Evolutionary conservation across 148 eudicot species (phyloP).

Genomic region (Rheum nobile): DNA sequence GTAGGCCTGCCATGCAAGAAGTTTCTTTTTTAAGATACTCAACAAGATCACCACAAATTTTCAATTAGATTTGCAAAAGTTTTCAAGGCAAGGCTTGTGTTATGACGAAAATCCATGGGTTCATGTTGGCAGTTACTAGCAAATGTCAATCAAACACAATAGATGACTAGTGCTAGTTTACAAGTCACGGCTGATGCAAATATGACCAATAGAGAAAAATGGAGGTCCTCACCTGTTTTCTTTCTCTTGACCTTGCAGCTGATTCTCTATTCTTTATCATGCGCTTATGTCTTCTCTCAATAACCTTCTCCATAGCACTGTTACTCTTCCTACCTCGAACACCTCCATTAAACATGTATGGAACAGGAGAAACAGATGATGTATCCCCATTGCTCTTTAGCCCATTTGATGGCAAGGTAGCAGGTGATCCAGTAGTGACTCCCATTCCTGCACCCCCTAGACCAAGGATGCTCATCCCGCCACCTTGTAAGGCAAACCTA

Average conservation of each 20-base stretch:
- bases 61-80: not conserved
- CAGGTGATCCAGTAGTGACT: slow-evolving; percentile 61
- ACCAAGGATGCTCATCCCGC: slow-evolving; percentile 27
- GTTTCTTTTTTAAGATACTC: not conserved
- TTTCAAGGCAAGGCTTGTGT: not conserved
- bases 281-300: slow-evolving; percentile 85
- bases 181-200: no score
- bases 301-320: slow-evolving; percentile 68
- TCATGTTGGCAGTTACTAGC: no score
- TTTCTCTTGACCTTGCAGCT: slow-evolving; percentile 90
- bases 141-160: no score
- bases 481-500: slow-evolving; percentile 32
- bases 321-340: slow-evolving; percentile 48
- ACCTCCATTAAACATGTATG: slow-evolving; percentile 66
- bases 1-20: slow-evolving; percentile 46
- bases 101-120: no score
- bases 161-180: no score
- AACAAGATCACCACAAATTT: no score
- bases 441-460: slow-evolving; percentile 12
- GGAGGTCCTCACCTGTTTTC: slow-evolving; percentile 62
- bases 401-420: slow-evolving; percentile 62
- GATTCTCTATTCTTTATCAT: slow-evolving; percentile 95
- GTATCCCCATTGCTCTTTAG: slow-evolving; percentile 69
- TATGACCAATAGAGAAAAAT: not conserved
- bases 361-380: slow-evolving; percentile 70